Evolutionary conservation across 768 basidiomycete genomes (phyloP).

Genomic region (Amanita pseudoporphyria): DNA sequence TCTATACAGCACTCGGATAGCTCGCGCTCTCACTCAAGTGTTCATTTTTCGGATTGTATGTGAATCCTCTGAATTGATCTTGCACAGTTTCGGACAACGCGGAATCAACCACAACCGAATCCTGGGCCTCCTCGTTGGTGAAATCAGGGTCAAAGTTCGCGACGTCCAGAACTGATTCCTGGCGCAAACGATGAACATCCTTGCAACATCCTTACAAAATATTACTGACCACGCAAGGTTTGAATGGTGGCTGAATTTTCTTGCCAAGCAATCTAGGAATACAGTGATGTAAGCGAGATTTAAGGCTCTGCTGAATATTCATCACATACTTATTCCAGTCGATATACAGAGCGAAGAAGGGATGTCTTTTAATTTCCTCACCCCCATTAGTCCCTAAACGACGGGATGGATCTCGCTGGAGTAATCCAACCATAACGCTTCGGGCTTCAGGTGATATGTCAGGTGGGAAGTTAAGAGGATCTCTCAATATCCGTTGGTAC

Average conservation of each 20-base stretch:
- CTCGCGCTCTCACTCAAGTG: constrained; percentile 79
- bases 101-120: constrained; percentile 93
- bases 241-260: constrained; percentile 97
- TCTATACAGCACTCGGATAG: constrained; percentile 40
- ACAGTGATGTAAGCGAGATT: constrained; percentile 1
- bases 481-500: constrained; percentile 92
- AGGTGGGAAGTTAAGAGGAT: constrained; percentile 85
- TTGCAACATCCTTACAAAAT: background rate
- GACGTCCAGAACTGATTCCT: constrained; percentile 91
- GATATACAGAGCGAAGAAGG: constrained; percentile 91
- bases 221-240: constrained; percentile 81
- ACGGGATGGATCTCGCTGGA: constrained; percentile 80
- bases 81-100: constrained; percentile 93
- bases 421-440: constrained; percentile 78
- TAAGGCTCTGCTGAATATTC: background rate
- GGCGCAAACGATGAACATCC: constrained; percentile 4
- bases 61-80: constrained; percentile 89
- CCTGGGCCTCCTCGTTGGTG: constrained; percentile 88
- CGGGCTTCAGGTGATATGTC: constrained; percentile 86
- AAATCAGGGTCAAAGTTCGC: constrained; percentile 98
- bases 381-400: constrained; percentile 90
- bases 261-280: constrained; percentile 63
- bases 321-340: constrained; percentile 71
- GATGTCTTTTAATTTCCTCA: constrained; percentile 92
- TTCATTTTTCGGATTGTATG: constrained; percentile 79